Evolutionary conservation across 2,329 filamentous ascomycete species (phyloP).

Genomic region (Talaromyces albobiverticillius): DNA sequence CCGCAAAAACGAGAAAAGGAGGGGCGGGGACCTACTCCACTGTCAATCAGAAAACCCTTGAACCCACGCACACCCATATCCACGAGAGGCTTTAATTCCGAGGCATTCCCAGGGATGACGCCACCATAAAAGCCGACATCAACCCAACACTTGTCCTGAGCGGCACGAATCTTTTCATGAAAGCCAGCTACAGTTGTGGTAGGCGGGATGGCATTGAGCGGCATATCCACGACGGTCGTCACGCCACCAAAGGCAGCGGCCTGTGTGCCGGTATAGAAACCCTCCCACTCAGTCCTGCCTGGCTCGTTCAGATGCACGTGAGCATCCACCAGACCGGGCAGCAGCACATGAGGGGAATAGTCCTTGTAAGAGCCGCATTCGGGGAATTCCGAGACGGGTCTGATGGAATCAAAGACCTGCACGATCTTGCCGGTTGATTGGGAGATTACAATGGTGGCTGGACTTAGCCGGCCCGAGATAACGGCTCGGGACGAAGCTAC

Average conservation of each 20-base stretch:
- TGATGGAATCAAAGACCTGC: slow-evolving; percentile 67
- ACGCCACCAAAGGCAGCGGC: slow-evolving; percentile 94
- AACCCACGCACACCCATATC: slow-evolving; percentile 87
- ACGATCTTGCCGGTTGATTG: slow-evolving; percentile 78
- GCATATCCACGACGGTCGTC: slow-evolving; percentile 97
- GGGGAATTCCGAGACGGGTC: slow-evolving; percentile 75
- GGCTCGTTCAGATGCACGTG: slow-evolving; percentile 98
- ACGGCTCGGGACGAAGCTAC: slow-evolving; percentile 82
- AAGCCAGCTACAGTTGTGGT: slow-evolving; percentile 85
- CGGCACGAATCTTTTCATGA: slow-evolving; percentile 80
- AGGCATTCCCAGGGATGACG: slow-evolving; percentile 82
- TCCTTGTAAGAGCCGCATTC: slow-evolving; percentile 71
- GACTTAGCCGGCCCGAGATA: slow-evolving; percentile 70
- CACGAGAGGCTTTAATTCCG: slow-evolving; percentile 75
- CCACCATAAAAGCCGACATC: slow-evolving; percentile 99
- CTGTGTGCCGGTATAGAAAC: slow-evolving; percentile 90
- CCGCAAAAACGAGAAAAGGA: not conserved
- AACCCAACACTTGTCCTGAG: slow-evolving; percentile 88
- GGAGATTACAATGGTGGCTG: slow-evolving; percentile 80
- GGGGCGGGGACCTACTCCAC: slow-evolving; percentile 71
- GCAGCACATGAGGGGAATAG: slow-evolving; percentile 77
- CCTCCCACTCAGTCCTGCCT: slow-evolving; percentile 96
- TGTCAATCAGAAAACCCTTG: slow-evolving; percentile 97
- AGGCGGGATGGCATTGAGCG: slow-evolving; percentile 91
- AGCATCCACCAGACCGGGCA: slow-evolving; percentile 91